Evolutionary conservation across 768 basidiomycete genomes (phyloP), one percentile per base, ranked within the genome.

Genomic region (Russula brevipes): DNA sequence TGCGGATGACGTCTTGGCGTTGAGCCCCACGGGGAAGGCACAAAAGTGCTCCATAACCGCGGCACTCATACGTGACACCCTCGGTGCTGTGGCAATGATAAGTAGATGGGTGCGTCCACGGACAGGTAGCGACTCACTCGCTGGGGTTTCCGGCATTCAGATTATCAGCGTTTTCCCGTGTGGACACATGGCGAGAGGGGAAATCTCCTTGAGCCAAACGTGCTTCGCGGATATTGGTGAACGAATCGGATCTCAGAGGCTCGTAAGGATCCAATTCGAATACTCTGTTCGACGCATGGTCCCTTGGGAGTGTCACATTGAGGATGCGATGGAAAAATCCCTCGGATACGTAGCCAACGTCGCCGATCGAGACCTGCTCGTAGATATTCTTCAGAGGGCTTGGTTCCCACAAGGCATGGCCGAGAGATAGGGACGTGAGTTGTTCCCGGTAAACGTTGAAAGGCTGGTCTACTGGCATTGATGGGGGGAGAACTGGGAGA

Each of bases 281-380:
- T 16, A 1, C 38, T n/a, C 11, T 10, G 19, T 60, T 42, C 14
- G 41, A 60, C 17, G 42, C 30, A 19, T 60, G 7, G 16, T 54
- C 51, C 30, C 19, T 47, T 11, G 50, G 49, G 24, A 44, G 42
- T 3, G 58, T 49, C 12, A 39, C 57, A 11, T 67, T 69, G 56
- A 69, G 66, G 36, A 69, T 59, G 44, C 64, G 60, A 54, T 52
- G 10, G 36, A 69, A 69, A 12, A 42, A 35, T 1, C 68, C 69
- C 4, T 63, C 33, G 4, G 45, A 10, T 5, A 68, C 47, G 30
- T 57, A 69, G 3, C 69, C 69, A 39, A 69, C 69, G 41, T 69
- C 68, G 3, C 65, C 68, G 31, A 69, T 55, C 7, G 44, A 39
- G 55, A 69, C 68, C 1, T 24, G 42, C 14, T 66, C 55, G 24